Evolutionary conservation across 148 eudicot genomes (phyloP).

Genomic region (Amaranthus palmeri): DNA sequence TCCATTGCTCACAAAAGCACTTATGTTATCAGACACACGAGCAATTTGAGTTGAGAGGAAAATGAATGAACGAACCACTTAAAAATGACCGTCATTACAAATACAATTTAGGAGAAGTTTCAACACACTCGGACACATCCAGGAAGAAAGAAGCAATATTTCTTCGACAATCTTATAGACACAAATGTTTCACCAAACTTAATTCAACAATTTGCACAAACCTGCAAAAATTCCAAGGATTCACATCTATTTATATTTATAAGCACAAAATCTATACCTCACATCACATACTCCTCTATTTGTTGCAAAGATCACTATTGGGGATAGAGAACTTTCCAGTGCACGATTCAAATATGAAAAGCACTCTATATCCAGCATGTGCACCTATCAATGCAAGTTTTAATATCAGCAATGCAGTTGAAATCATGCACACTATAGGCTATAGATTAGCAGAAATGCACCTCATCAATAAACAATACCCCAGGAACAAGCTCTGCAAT

Average conservation of each 20-base stretch:
- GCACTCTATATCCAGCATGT: conserved; percentile 97
- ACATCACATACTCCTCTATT: conserved; percentile 93
- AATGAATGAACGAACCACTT: neutral
- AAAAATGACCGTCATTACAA: neutral
- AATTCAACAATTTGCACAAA: neutral
- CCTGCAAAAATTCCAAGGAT: neutral
- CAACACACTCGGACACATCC: too few relatives aligned
- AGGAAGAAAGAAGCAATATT: neutral
- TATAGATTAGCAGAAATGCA: conserved; percentile 19
- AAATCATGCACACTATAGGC: conserved; percentile 1
- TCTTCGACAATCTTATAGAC: neutral
- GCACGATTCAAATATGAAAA: conserved; percentile 97
- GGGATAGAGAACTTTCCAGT: conserved; percentile 87
- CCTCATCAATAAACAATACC: conserved; percentile 96
- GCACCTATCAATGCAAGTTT: conserved; percentile 49
- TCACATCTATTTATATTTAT: neutral
- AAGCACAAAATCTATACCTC: conserved; percentile 45
- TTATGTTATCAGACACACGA: neutral
- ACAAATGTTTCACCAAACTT: neutral
- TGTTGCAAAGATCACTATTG: conserved; percentile 94
- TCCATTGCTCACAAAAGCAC: neutral
- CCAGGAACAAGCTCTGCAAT: conserved; percentile 98
- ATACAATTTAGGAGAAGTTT: neutral
- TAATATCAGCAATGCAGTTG: conserved; percentile 3
- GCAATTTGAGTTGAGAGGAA: neutral